Evolutionary conservation across 1,284 basidiomycete genomes (phyloP), one percentile per base, ranked within the genome.

Genomic region (Rhodotorula sp.): DNA sequence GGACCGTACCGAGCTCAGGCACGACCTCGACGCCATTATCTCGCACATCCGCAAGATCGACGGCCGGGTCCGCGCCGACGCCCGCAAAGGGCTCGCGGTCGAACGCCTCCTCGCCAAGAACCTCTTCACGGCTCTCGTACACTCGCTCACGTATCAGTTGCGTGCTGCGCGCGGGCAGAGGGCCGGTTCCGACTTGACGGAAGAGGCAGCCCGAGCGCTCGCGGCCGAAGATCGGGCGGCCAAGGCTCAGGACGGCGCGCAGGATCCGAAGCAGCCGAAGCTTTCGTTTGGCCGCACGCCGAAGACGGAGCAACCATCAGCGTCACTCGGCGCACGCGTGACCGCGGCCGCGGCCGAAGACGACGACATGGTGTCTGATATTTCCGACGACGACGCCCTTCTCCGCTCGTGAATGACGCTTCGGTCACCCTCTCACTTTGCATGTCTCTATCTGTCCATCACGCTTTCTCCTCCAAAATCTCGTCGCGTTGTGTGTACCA

Each of bases 61-160:
- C 21, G 16, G 20, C 20, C 61, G 60, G 18, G 46, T 71, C 12
- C 66, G 70, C 58, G 39, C 70, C 23, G 64, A 68, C 34, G 70
- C 64, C 14, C 61, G 67, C 57, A 63, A 64, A 23, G 67, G 67
- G 7, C 56, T 72, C 6, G 46, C 31, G 20, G 70, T 72, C 57
- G 70, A 68, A 43, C 63, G 70, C 3, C 54, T 72, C 18, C 56
- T 26, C 47, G 70, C 70, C 20, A 72, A 72, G 52, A 72, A 72
- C 52, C 56, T 66, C 6, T 47, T 72, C 15, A 62, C 60, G 12
- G 43, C 43, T 12, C 57, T 72, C 10, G 18, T n/a, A 1, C 58
- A 69, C 51, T 63, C 70, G 20, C 46, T 66, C 51, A 58, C 52
- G 47, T 65, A 60, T 51, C 70, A 72, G 51, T 64, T 72, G 23